Evolutionary conservation across 345 rosid species (phyloP).

Genomic region (Eucalyptus tenuipes): DNA sequence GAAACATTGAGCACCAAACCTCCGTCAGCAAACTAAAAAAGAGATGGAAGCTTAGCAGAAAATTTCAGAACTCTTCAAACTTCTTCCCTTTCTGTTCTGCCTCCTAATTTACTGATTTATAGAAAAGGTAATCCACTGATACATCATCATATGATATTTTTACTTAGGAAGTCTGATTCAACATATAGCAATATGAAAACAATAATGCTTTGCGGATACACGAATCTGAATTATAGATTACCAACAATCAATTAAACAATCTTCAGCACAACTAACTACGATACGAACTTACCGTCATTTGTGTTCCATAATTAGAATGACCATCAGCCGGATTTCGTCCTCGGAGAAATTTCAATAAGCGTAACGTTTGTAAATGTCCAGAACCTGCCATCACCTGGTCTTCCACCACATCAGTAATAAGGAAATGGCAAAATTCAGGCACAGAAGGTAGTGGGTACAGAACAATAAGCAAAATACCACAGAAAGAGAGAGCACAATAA

Average conservation of each 20-base stretch:
- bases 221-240: not conserved
- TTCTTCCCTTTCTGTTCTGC: not conserved
- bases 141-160: not conserved
- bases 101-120: not conserved
- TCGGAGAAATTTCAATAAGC: constrained; percentile 78
- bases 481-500: constrained; percentile 74
- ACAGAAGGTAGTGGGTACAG: not conserved
- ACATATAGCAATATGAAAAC: not conserved
- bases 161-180: not conserved
- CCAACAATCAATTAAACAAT: not conserved
- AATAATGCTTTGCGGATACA: not conserved
- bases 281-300: constrained; percentile 66
- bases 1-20: not conserved
- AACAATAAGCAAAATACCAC: constrained; percentile 34
- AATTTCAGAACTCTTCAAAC: not conserved
- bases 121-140: not conserved
- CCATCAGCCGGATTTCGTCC: constrained; percentile 70
- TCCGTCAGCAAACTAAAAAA: not conserved
- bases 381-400: constrained; percentile 96
- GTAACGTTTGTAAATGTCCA: constrained; percentile 77
- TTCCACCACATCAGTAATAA: not conserved
- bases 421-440: not conserved
- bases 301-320: constrained; percentile 79
- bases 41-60: not conserved
- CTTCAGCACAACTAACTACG: not conserved